These are phyloP conservation scores for Dalbergia cochinchinensis DNA, from an alignment of 306 rosid species.

Conservation along the genomic window DNA sequence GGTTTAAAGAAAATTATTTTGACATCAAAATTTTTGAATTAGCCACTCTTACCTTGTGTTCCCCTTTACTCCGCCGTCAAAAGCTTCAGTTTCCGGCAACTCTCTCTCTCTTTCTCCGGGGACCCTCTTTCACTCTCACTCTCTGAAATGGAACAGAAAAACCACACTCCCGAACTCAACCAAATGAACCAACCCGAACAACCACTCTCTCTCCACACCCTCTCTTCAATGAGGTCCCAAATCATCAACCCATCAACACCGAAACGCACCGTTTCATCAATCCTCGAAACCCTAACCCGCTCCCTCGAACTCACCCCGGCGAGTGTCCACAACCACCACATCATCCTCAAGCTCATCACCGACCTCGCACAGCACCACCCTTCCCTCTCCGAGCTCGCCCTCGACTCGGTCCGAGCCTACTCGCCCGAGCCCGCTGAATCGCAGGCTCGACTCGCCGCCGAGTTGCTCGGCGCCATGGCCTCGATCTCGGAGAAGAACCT, in stretches of 20 bases:
- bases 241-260: constrained; percentile 72
- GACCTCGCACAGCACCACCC: constrained; percentile 58
- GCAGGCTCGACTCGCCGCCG: constrained; percentile 55
- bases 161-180: constrained; percentile 19
- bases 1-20: too few relatives aligned
- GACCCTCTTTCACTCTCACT: background rate
- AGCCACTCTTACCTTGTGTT: background rate
- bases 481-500: constrained; percentile 44
- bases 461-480: constrained; percentile 52
- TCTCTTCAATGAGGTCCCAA: constrained; percentile 62
- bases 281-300: constrained; percentile 58
- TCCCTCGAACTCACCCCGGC: constrained; percentile 50
- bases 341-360: constrained; percentile 64
- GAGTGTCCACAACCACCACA: constrained; percentile 38
- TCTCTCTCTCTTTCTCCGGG: background rate
- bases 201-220: constrained; percentile 51
- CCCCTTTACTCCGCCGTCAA: background rate
- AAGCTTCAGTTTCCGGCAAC: too few relatives aligned
- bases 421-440: constrained; percentile 36
- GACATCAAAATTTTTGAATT: background rate
- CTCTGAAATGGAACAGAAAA: constrained; percentile 36
- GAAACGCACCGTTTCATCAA: constrained; percentile 50
- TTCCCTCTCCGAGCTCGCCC: constrained; percentile 48
- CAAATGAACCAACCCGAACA: constrained; percentile 31
- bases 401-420: constrained; percentile 48